A percentile compares a stretch with the other conserved stretches of the same genome.
phyloP scores from a whole-genome alignment of 495 filamentous ascomycete genomes.

The Tuber umbilicatum region DNA sequence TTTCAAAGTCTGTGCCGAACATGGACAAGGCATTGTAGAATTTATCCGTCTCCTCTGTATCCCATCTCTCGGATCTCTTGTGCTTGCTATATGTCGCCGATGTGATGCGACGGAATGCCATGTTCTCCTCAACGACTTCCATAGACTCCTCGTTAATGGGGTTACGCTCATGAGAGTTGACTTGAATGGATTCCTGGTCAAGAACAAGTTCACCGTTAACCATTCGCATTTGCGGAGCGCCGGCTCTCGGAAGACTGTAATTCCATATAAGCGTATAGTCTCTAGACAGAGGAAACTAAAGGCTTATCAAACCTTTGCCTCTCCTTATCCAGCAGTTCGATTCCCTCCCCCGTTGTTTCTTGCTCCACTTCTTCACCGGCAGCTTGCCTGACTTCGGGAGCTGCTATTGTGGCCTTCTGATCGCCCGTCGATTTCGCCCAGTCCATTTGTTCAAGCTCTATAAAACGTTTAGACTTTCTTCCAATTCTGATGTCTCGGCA shows the following conservation, averaged over 20 bases:
- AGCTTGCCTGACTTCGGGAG: conserved; percentile 14
- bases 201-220: conserved; percentile 80
- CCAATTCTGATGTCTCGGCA: conserved; percentile 70
- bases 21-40: conserved; percentile 79
- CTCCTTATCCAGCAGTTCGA: conserved; percentile 20
- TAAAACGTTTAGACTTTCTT: conserved; percentile 66
- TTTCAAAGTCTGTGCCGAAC: conserved; percentile 90
- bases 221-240: conserved; percentile 58
- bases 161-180: conserved; percentile 70
- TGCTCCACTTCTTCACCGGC: conserved; percentile 21
- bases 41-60: conserved; percentile 64
- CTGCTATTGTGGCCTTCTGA: conserved; percentile 16
- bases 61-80: conserved; percentile 68
- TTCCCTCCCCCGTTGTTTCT: conserved; percentile 29
- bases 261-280: neutral
- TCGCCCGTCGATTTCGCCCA: conserved; percentile 25
- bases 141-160: conserved; percentile 51
- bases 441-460: conserved; percentile 49
- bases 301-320: conserved; percentile 24
- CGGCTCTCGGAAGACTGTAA: conserved; percentile 11
- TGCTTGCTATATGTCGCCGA: conserved; percentile 65
- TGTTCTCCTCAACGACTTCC: conserved; percentile 72
- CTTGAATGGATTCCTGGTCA: conserved; percentile 66
- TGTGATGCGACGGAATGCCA: conserved; percentile 71
- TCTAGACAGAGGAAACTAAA: conserved; percentile 20